phyloP scores from a whole-genome alignment of 805 yeast species.

The Candida schatavii region DNA sequence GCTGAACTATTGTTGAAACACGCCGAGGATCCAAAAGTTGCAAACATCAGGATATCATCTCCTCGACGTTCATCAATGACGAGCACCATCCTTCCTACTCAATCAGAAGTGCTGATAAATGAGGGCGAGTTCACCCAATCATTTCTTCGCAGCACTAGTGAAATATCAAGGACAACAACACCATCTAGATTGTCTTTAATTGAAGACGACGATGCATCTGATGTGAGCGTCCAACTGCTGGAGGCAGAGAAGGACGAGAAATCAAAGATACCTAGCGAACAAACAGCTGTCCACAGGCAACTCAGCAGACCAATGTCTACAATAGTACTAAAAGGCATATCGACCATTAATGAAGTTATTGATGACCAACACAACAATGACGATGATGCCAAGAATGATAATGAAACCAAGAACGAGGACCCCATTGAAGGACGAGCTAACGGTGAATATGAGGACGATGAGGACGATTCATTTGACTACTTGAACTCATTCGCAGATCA shows the following conservation, averaged over 20 bases:
- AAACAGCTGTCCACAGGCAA: too few species aligned
- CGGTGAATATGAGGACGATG: conserved; percentile 9
- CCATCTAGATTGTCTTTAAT: conserved; percentile 1
- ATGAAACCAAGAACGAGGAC: too few species aligned
- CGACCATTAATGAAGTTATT: too few species aligned
- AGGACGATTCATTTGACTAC: conserved; percentile 16
- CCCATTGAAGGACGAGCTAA: too few species aligned
- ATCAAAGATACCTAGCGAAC: background rate
- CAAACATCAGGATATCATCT: background rate
- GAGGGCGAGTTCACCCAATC: background rate
- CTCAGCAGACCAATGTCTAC: too few species aligned
- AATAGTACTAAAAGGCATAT: too few species aligned
- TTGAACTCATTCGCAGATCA: conserved; percentile 15
- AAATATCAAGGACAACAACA: background rate
- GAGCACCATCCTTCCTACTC: too few species aligned
- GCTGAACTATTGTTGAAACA: conserved; percentile 4
- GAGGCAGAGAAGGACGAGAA: background rate
- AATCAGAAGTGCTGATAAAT: too few species aligned
- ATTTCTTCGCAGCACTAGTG: background rate
- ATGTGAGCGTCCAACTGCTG: background rate
- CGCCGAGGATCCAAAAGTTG: conserved; percentile 8
- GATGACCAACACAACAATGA: conserved; percentile 2
- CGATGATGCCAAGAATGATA: background rate
- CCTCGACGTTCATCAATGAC: background rate
- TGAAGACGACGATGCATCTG: conserved; percentile 1